These are phyloP conservation scores for Ceratobasidium sp. DNA, from an alignment of 1,284 basidiomycete genomes.

Conservation along the genomic window DNA sequence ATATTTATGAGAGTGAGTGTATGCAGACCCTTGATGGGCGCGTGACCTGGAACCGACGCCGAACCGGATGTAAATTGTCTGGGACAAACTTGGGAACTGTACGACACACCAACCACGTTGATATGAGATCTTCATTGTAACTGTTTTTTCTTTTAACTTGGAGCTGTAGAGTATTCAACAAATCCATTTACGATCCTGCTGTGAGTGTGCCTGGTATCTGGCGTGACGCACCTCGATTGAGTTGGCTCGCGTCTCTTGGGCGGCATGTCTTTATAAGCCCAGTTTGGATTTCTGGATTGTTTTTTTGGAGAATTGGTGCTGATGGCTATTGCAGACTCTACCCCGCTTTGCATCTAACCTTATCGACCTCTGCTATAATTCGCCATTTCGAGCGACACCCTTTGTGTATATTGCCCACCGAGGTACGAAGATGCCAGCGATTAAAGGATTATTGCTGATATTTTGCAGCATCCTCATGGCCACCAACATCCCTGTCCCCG, in stretches of 20 bases:
- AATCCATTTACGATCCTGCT: neutral
- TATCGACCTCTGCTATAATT: neutral
- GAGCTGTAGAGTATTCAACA: neutral
- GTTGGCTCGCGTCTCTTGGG: slow-evolving; percentile 25
- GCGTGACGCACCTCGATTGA: slow-evolving; percentile 27
- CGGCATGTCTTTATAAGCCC: neutral
- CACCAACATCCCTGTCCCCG: slow-evolving; percentile 17
- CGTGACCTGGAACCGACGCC: slow-evolving; percentile 14
- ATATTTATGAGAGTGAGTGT: neutral
- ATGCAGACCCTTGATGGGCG: slow-evolving; percentile 17
- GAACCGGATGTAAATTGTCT: slow-evolving; percentile 33
- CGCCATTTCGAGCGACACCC: too few species aligned
- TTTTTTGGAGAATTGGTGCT: neutral
- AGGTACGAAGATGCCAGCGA: too few species aligned
- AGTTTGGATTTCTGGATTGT: neutral
- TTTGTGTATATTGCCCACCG: neutral
- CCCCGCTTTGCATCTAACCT: neutral
- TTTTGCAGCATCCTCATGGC: neutral
- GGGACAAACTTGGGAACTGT: neutral
- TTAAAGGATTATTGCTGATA: neutral
- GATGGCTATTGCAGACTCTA: neutral
- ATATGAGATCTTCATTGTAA: slow-evolving; percentile 33
- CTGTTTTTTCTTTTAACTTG: slow-evolving; percentile 7
- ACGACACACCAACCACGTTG: slow-evolving; percentile 12
- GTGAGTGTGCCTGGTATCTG: neutral